Percentiles rank a stretch among this genome's conserved stretches.
These are phyloP conservation scores for Komagataella pseudopastoris DNA, from an alignment of 805 yeast species.

Conservation along the genomic window DNA sequence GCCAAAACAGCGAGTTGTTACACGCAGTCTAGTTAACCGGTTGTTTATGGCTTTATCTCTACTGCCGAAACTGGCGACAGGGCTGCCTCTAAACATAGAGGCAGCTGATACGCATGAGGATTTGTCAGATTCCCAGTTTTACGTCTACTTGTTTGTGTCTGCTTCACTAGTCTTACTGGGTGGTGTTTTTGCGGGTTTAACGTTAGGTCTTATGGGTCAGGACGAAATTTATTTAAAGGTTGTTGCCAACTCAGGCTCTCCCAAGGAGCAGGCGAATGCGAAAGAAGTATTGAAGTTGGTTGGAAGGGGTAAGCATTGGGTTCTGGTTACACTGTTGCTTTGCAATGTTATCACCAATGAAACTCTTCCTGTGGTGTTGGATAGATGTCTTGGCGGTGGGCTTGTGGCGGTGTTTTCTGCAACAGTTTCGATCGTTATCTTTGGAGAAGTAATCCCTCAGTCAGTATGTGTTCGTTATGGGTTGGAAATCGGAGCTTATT, in stretches of 20 bases:
- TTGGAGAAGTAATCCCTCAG: conserved; percentile 96
- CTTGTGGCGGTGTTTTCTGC: conserved; percentile 92
- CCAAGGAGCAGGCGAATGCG: conserved; percentile 54
- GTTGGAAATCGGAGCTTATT: conserved; percentile 76
- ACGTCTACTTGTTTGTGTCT: conserved; percentile 38
- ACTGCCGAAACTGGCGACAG: neutral
- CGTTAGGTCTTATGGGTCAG: conserved; percentile 96
- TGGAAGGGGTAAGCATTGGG: conserved; percentile 90
- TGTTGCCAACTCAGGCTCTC: conserved; percentile 76
- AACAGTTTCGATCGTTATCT: conserved; percentile 85
- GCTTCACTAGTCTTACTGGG: conserved; percentile 56
- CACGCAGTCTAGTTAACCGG: neutral
- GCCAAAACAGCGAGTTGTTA: neutral
- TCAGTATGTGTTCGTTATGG: conserved; percentile 89
- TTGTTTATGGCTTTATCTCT: neutral
- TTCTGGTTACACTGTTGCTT: conserved; percentile 73
- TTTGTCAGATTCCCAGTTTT: conserved; percentile 19
- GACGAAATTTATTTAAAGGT: conserved; percentile 92
- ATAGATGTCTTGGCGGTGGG: conserved; percentile 90
- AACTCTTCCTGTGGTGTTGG: conserved; percentile 86
- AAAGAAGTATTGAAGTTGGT: conserved; percentile 57
- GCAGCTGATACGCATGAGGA: neutral
- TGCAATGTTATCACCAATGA: conserved; percentile 90
- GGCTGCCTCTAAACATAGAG: neutral
- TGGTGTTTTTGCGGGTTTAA: conserved; percentile 86